These are phyloP conservation scores for Rugiboletus extremiorientalis DNA, from an alignment of 1,284 basidiomycete genomes.

Conservation along the genomic window DNA sequence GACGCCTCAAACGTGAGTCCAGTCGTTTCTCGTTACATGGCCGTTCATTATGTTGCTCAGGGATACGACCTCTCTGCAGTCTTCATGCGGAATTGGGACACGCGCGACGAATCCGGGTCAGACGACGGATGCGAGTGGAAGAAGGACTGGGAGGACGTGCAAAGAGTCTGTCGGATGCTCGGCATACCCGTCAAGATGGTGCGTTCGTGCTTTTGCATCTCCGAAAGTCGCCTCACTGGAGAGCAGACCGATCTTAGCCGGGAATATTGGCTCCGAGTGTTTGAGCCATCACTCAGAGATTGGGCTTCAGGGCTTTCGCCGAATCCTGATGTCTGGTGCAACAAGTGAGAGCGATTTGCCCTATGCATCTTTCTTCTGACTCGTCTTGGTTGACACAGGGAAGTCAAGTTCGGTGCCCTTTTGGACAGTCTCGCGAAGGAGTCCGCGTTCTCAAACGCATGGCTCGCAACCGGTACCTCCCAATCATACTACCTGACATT, in stretches of 20 bases:
- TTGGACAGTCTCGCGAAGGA: constrained; percentile 57
- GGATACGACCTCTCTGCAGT: constrained; percentile 84
- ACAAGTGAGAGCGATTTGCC: constrained; percentile 50
- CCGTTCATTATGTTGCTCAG: constrained; percentile 35
- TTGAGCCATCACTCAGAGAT: constrained; percentile 74
- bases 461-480: constrained; percentile 77
- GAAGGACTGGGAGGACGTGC: constrained; percentile 91
- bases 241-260: constrained; percentile 75
- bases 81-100: constrained; percentile 97
- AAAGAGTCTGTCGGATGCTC: constrained; percentile 68
- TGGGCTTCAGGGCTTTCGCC: constrained; percentile 85
- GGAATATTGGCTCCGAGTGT: constrained; percentile 89
- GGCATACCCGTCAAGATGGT: constrained; percentile 73
- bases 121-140: constrained; percentile 92
- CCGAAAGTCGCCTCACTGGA: constrained; percentile 4
- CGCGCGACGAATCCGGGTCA: constrained; percentile 65
- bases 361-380: neutral
- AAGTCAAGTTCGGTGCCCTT: constrained; percentile 93
- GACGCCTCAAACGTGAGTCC: constrained; percentile 48
- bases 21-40: neutral
- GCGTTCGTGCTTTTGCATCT: constrained; percentile 15
- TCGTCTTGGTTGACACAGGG: constrained; percentile 43
- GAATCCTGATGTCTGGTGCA: constrained; percentile 95
- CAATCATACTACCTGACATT: neutral
- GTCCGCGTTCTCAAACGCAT: constrained; percentile 38